A percentile compares a stretch with the other conserved stretches of the same genome.
Evolutionary conservation across 352 stramenopile species (phyloP).

Genomic region (Phytophthora ohioensis): DNA sequence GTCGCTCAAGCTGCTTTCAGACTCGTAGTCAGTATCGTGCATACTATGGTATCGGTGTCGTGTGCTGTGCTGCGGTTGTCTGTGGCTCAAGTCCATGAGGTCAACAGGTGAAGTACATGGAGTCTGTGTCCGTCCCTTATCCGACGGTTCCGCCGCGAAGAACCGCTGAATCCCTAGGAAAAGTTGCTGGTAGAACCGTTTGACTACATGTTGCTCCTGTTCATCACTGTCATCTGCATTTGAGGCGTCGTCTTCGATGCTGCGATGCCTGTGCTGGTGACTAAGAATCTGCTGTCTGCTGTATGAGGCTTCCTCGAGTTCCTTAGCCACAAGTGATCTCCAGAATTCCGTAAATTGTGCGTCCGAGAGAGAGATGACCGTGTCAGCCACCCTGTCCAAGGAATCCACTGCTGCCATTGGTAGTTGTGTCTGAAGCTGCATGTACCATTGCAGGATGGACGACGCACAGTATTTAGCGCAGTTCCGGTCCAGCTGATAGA

Average conservation of each 20-base stretch:
- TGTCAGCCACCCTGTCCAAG: slow-evolving; percentile 59
- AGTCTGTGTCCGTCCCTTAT: slow-evolving; percentile 58
- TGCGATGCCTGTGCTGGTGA: not conserved
- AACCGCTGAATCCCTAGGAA: slow-evolving; percentile 57
- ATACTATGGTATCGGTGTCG: slow-evolving; percentile 17
- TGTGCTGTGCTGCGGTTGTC: slow-evolving; percentile 26
- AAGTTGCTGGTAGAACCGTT: slow-evolving; percentile 62
- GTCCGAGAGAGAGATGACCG: slow-evolving; percentile 70
- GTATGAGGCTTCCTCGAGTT: slow-evolving; percentile 48
- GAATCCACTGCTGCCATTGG: slow-evolving; percentile 58
- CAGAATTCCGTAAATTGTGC: slow-evolving; percentile 74
- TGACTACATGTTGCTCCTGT: slow-evolving; percentile 50
- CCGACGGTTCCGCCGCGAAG: slow-evolving; percentile 39
- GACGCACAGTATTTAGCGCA: slow-evolving; percentile 68
- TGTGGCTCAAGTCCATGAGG: slow-evolving; percentile 43
- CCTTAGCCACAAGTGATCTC: slow-evolving; percentile 62
- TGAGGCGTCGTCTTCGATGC: slow-evolving; percentile 19
- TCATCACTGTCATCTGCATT: slow-evolving; percentile 12
- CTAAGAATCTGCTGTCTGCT: slow-evolving; percentile 24
- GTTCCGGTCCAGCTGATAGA: slow-evolving; percentile 67
- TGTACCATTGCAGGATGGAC: slow-evolving; percentile 70
- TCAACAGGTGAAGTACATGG: slow-evolving; percentile 74
- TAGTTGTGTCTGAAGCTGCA: slow-evolving; percentile 66
- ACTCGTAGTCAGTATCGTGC: slow-evolving; percentile 18
- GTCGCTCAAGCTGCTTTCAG: slow-evolving; percentile 18